Evolutionary conservation across 2,329 filamentous ascomycete species (phyloP).

Genomic region (Emydomyces testavorans): DNA sequence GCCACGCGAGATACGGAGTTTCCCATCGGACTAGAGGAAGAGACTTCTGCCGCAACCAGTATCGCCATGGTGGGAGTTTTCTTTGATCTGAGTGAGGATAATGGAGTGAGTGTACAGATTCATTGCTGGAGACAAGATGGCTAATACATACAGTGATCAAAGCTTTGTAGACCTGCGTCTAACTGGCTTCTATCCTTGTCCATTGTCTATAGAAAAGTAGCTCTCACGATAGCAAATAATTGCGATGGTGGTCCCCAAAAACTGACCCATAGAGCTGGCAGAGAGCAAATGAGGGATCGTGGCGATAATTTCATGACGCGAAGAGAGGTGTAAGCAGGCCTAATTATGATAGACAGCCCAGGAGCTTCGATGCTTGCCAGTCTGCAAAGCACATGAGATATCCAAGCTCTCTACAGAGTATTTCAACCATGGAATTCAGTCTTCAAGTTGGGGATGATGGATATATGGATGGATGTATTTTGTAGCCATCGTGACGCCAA

Average conservation of each 20-base stretch:
- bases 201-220: slow-evolving; percentile 23
- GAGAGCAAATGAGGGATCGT: background rate
- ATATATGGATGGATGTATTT: too few relatives aligned
- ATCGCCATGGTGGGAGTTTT: slow-evolving; percentile 78
- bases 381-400: too few relatives aligned
- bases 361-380: too few relatives aligned
- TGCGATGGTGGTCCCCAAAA: slow-evolving; percentile 5
- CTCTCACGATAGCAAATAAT: background rate
- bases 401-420: too few relatives aligned
- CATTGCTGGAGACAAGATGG: background rate
- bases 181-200: slow-evolving; percentile 30
- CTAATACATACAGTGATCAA: slow-evolving; percentile 55
- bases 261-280: slow-evolving; percentile 11
- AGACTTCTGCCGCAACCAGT: slow-evolving; percentile 64
- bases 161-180: slow-evolving; percentile 62
- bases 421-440: too few relatives aligned
- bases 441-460: too few relatives aligned
- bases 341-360: background rate
- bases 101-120: background rate
- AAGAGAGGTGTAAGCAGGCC: background rate
- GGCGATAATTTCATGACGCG: too few relatives aligned
- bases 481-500: too few relatives aligned
- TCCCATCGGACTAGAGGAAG: slow-evolving; percentile 88
- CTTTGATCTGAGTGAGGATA: slow-evolving; percentile 54
- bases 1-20: slow-evolving; percentile 79